Conservation (phyloP, 1,284 basidiomycete species). For the Cryptococcus sp. region DNA sequence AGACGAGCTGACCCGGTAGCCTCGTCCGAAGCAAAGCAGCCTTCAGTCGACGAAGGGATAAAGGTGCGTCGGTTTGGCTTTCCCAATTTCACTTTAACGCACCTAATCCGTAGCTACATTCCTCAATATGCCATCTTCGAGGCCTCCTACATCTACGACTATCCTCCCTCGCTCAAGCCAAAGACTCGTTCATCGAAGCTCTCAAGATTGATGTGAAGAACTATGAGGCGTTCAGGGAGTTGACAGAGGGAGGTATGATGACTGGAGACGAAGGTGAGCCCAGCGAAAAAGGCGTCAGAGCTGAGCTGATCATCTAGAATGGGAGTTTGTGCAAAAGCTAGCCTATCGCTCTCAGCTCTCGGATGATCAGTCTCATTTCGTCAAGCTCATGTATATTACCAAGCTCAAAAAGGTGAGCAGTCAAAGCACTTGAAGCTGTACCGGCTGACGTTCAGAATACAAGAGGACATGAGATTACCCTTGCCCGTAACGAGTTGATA, state of each 20-base stretch:
- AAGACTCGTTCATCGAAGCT: conserved; percentile 91
- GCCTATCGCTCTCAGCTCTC: conserved; percentile 70
- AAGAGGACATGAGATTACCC: conserved; percentile 71
- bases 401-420: conserved; percentile 67
- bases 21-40: conserved; percentile 22
- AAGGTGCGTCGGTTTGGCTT: conserved; percentile 53
- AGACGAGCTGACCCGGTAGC: not conserved
- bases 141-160: conserved; percentile 91
- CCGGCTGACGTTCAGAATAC: conserved; percentile 55
- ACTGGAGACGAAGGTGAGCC: conserved; percentile 74
- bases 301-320: conserved; percentile 58
- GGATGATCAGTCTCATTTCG: conserved; percentile 79
- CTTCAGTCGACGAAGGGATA: conserved; percentile 76
- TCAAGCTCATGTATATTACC: conserved; percentile 84
- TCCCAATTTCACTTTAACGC: not conserved
- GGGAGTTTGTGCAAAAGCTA: conserved; percentile 86
- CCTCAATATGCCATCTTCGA: conserved; percentile 89
- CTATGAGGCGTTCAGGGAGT: conserved; percentile 88
- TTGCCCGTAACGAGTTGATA: conserved; percentile 66
- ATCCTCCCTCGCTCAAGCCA: conserved; percentile 81
- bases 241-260: conserved; percentile 91
- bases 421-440: not conserved
- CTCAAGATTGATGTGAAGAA: conserved; percentile 92
- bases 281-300: not conserved
- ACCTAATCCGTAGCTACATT: conserved; percentile 63